phyloP scores from a whole-genome alignment of 2,329 filamentous ascomycete species.

The Phyllosticta paracitricarpa region DNA sequence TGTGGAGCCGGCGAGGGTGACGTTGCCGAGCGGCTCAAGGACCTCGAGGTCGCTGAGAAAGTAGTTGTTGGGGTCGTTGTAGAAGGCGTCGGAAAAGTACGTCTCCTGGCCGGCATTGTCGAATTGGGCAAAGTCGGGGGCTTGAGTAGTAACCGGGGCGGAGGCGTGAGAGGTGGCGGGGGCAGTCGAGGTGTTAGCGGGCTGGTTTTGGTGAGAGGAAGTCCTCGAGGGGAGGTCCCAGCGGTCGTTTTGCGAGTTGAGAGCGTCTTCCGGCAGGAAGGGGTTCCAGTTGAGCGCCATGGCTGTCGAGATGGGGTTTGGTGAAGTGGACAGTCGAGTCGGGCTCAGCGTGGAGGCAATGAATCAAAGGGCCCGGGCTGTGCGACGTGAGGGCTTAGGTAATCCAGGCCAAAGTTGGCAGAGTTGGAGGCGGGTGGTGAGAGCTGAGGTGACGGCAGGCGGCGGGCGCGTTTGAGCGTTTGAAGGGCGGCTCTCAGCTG shows the following conservation, averaged over 20 bases:
- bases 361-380: constrained; percentile 4
- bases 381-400: constrained; percentile 7
- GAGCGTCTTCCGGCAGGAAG: constrained; percentile 26
- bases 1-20: constrained; percentile 22
- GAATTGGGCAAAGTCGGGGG: constrained; percentile 23
- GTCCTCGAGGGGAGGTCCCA: constrained; percentile 16
- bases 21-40: constrained; percentile 26
- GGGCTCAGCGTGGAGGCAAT: background rate
- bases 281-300: constrained; percentile 31
- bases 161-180: constrained; percentile 1
- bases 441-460: background rate
- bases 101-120: constrained; percentile 23
- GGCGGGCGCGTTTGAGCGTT: background rate
- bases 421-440: background rate
- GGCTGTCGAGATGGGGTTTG: constrained; percentile 13
- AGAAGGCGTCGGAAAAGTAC: constrained; percentile 26
- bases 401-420: constrained; percentile 1
- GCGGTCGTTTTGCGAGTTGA: constrained; percentile 28
- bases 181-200: background rate
- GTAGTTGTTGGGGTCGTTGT: constrained; percentile 30
- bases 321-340: background rate
- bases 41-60: constrained; percentile 30
- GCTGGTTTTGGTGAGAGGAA: background rate
- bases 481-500: background rate
- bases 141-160: background rate